Evolutionary conservation across 106 monocot species (phyloP), one percentile per base, ranked within the genome.

Genomic region (Apostasia shenzhenica): DNA sequence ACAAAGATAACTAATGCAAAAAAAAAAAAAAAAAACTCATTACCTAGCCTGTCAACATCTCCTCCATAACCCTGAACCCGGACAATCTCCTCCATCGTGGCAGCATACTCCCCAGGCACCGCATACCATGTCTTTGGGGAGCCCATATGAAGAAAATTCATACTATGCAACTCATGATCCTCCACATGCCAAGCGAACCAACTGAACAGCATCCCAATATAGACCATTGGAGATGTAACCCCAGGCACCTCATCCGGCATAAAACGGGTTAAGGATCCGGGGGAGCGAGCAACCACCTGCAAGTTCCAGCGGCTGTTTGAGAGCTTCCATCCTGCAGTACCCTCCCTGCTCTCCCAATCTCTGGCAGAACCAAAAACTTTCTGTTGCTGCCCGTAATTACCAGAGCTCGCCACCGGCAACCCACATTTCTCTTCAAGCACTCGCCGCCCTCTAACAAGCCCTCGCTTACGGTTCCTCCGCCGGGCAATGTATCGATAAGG

Each of bases 161-260:
- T 73, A 61, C 99, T 99, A 67, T 99, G 99, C 47, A 99, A 72
- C 76, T 99, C 99, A 59, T 99, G 99, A 78, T 99, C 99, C 76
- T 99, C 99, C 2, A 99, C 83, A 59, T 99, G 99, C 99, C 99
- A 99, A 11, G 99, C 99, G 59, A 99, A 99, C 99, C 99, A 99
- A 56, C 99, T 99, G 59, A 85, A 99, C 65, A 99, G 52, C 99
- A 99, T 99, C 42, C 85, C 99, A 59, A 99, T 90, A 56, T 99
- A 99, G 46, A 99, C 82, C 99, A 99, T 93, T 5, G 93, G 99
- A 12, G 93, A 90, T 6, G 99, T 99, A 39, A 99, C 93, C 10
- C 99, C 99, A 0, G 90, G 90, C 43, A 99, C 85, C 54, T 99
- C 99, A 75, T 99, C 99, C 0, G 89, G 87, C 99, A 99, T 99